Base-by-base conservation (phyloP, 1,284 basidiomycete species). In the Fomitopsis betulina region DNA sequence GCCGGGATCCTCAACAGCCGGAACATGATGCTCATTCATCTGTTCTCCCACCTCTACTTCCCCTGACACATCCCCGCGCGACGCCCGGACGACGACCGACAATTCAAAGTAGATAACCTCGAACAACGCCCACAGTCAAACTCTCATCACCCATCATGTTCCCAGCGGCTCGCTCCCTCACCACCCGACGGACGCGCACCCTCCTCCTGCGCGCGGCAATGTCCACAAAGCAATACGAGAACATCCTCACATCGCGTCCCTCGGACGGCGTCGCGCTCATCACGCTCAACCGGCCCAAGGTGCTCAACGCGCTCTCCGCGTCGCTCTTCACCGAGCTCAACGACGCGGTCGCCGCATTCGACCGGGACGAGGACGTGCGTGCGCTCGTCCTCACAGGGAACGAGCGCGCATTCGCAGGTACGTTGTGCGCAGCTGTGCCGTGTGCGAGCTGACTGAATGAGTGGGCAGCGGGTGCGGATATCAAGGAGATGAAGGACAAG, bases 281-380 rank as follows among this genome's bases (percentile, higher is more conserved):
- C 73, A 94, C 92, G 15, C 83, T 99, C 69, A 98, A 99, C 79
- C 84, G 96, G 57, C 96, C 97, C 53, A 98, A 97, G 71, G 94
- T 94, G 25, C 82, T 98, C 67, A 98, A 99, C 72, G 96, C 97
- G 39, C 80, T 99, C 60, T 91, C 84, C 68, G 82, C 87, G 10
- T 88, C 92, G 8, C 79, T 96, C 59, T 89, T 95, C 71, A 74
- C 75, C 21, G 87, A 93, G 69, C 81, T 97, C 54, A 91, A 93
- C 69, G 78, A 83, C 55, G 94, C 91, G 17, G 73, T 96, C 52
- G 79, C 76, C 33, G 82, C 85, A 54, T 86, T 89, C 5, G 91
- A 94, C 68, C 76, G 74, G 43, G 94, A 96, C 67, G 79, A 85
- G 38, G 75, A 77, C 10, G 78, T 93, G 54, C 85, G 89, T 50